Evolutionary conservation across 106 monocot genomes (phyloP), one percentile per base, ranked within the genome.

Genomic region (Phalaenopsis aphrodite): DNA sequence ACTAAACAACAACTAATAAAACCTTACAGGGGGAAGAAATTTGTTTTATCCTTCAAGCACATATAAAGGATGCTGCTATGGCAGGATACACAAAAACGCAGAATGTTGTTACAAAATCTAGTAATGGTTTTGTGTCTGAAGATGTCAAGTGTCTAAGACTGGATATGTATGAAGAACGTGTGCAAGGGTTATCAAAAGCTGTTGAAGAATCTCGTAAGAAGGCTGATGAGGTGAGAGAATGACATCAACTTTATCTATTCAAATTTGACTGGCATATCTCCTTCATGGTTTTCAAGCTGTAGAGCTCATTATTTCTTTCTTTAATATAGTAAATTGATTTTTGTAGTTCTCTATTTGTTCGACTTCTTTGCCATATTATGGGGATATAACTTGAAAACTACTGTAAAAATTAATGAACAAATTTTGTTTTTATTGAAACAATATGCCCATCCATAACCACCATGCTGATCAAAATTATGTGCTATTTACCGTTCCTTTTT

Each of bases 61-160:
- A 99, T 80, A 99, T 99, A 85, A 99, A 99, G 82, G 98, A 99
- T 80, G 98, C 93, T 47, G 93, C 94, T 94, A 88, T 94, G n/a
- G 89, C 91, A 8, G 85, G 91, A 86, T 93, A 94, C 79, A 91
- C 98, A 84, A 99, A 94, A 86, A 84, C 92, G 30, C 91, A 92
- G 2, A 85, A 89, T 72, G 79, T 56, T 77, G 81, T 83, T 68
- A 81, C 84, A 86, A 88, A 86, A 77, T 47, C 88, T 19, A 71
- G 78, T 86, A 89, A 93, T 48, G 86, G 82, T 47, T 89, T 91
- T 81, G 52, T 83, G 81, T 75, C 90, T 77, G 89, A 85, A 84
- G 56, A 79, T 55, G 91, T 12, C 52, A 12, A 87, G 80, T 38
- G 83, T 72, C 85, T 83, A 82, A 85, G 81, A 77, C n/a, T 82